Evolutionary conservation across 768 basidiomycete genomes (phyloP), one percentile per base, ranked within the genome.

Genomic region (Tricholoma furcatifolium): DNA sequence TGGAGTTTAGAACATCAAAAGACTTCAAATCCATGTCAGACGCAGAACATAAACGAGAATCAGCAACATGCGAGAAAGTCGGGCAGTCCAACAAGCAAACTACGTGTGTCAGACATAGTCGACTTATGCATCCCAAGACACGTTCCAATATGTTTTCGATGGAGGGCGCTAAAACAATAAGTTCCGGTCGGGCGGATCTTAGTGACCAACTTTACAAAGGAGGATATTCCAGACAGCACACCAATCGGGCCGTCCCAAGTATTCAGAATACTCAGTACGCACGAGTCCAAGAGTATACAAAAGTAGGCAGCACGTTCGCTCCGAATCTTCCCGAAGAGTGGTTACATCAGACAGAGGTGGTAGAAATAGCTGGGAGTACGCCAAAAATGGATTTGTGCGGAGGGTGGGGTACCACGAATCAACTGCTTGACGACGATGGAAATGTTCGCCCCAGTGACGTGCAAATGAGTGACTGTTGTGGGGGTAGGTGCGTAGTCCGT

Each of bases 151-250:
- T 44, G 35, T 51, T 23, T 45, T 31, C 7, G n/a, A 43, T 30
- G 23, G 31, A 11, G 36, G 41, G 43, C 24, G 20, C 30, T 15
- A 27, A 40, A 23, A 18, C 18, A 36, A 39, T 31, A 45, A 39
- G 51, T 18, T 21, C 51, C 43, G 32, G 18, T 31, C 51, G 51
- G 51, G 4, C 51, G 51, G 51, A 52, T 38, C 51, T 52, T 40
- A 4, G 21, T 0, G 20, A 20, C n/a, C 9, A 32, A 47, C n/a
- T n/a, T n/a, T n/a, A n/a, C n/a, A n/a, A n/a, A n/a, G 12, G 15
- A 12, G 34, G 36, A 23, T 9, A 20, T 30, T 39, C 47, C 47
- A 30, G 43, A 35, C 21, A 23, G 38, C 36, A 27, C 27, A 48
- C 36, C 24, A 39, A 18, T 31, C 31, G 27, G 36, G 10, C 11